Evolutionary conservation across 495 filamentous ascomycete genomes (phyloP), one percentile per base, ranked within the genome.

Genomic region (Tuber calosporum): DNA sequence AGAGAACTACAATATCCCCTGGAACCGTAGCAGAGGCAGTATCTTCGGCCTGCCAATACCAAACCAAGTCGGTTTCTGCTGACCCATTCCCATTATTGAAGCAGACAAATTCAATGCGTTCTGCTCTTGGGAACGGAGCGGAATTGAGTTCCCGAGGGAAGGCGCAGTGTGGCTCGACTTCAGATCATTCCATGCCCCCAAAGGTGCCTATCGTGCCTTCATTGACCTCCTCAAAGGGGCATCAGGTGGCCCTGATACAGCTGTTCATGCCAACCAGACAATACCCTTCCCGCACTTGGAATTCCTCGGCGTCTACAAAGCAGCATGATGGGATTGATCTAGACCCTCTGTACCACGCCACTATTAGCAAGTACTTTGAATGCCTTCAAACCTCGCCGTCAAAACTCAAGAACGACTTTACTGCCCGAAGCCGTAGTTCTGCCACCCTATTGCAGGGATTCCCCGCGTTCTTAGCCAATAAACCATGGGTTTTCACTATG

Each of bases 371-470:
- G 34, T 77, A 73, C 41, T 40, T 78, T 13, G 43, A 70, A 68
- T 70, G 62, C 36, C 69, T 78, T 39, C 76, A 78, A 78, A 68
- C 9, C 20, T 70, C 76, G 41, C 68, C 75, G 68, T 43, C 30
- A 43, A 78, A 77, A 71, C 70, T 78, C 70, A 75, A 69, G 43
- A 73, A 68, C 15, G 70, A 73, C 38, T 77, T 78, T 48, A 62
- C 26, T 34, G 11, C 9, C 26, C 26, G 53, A 62, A 62, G 17
- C 26, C 26, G 26, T 62, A 62, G 53, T 34, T 34, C 53, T 7
- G 17, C 13, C 26, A 62, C 26, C 26, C 26, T 26, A 17, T 34
- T 4, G 26, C 53, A 1, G 26, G 53, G 53, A 34, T 30, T 34
- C 22, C 71, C 74, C 58, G 43, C 74, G 20, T n/a, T 41, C 17